A percentile compares a stretch with the other conserved stretches of the same genome.
These are phyloP conservation scores for Hirsutella rhossiliensis DNA, from an alignment of 2,329 filamentous ascomycete genomes.

Conservation along the genomic window DNA sequence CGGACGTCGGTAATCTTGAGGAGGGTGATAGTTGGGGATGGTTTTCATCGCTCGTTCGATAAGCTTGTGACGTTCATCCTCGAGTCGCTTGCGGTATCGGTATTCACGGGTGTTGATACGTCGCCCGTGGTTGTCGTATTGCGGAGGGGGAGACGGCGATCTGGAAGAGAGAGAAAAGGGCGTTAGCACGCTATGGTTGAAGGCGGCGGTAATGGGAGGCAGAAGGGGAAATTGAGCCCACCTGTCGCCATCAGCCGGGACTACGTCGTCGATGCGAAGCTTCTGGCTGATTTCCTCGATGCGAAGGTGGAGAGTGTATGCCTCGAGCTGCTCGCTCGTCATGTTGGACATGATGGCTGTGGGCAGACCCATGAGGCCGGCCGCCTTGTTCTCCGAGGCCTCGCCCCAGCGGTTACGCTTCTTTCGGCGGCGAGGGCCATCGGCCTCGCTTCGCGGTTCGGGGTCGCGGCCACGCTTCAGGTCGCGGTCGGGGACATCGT, in stretches of 20 bases:
- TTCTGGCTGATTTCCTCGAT: constrained; percentile 99
- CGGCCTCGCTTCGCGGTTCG: constrained; percentile 54
- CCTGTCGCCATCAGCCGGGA: constrained; percentile 92
- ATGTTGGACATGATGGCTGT: constrained; percentile 96
- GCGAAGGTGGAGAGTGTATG: constrained; percentile 88
- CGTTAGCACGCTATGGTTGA: neutral
- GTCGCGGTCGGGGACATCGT: constrained; percentile 30
- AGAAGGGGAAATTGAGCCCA: constrained; percentile 29
- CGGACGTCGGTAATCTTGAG: constrained; percentile 93
- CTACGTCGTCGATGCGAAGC: constrained; percentile 96
- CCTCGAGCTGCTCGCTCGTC: constrained; percentile 96
- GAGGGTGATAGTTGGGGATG: constrained; percentile 98
- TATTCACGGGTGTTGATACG: constrained; percentile 99
- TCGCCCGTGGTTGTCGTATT: constrained; percentile 98
- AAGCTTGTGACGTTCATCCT: constrained; percentile 97
- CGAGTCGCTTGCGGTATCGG: constrained; percentile 93
- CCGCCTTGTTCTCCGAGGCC: constrained; percentile 94
- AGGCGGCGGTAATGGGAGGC: neutral
- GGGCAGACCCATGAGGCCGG: constrained; percentile 91
- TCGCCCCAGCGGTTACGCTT: constrained; percentile 99
- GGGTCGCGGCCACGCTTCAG: constrained; percentile 89
- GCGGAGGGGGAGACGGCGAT: constrained; percentile 87
- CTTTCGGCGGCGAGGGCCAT: constrained; percentile 82
- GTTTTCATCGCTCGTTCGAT: constrained; percentile 99
- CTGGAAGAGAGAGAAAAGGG: constrained; percentile 38